Conservation (phyloP, 768 basidiomycete species). For the Podaxis sp. region DNA sequence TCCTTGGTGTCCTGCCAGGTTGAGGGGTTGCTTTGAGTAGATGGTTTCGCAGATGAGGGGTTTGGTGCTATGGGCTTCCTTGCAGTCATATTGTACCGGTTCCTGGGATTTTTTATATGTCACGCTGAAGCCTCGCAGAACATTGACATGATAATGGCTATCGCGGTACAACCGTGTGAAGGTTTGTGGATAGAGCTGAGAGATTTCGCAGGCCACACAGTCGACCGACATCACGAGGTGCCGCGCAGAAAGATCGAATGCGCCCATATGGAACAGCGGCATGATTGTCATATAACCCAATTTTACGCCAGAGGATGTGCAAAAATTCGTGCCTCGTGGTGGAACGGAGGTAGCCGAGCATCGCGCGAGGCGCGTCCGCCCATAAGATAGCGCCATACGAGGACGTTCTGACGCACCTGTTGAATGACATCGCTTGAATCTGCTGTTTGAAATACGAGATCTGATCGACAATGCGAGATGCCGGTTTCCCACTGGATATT, state of each 20-base stretch:
- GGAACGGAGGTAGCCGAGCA: neutral
- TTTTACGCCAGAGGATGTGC: neutral
- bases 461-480: neutral
- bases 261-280: neutral
- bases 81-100: neutral
- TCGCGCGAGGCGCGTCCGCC: neutral
- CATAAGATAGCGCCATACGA: neutral
- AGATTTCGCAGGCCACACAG: constrained; percentile 1
- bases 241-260: neutral
- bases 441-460: neutral
- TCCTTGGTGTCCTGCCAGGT: neutral
- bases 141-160: neutral
- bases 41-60: neutral
- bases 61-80: neutral
- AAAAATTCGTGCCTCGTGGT: neutral
- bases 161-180: constrained; percentile 2
- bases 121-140: neutral
- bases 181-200: neutral
- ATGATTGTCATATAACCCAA: neutral
- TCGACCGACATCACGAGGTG: neutral
- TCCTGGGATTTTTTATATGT: neutral
- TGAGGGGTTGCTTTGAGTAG: neutral
- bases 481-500: neutral
- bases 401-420: neutral
- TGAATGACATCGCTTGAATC: neutral